Evolutionary conservation across 495 filamentous ascomycete genomes (phyloP).

Genomic region (Penicillium simplicissimum): DNA sequence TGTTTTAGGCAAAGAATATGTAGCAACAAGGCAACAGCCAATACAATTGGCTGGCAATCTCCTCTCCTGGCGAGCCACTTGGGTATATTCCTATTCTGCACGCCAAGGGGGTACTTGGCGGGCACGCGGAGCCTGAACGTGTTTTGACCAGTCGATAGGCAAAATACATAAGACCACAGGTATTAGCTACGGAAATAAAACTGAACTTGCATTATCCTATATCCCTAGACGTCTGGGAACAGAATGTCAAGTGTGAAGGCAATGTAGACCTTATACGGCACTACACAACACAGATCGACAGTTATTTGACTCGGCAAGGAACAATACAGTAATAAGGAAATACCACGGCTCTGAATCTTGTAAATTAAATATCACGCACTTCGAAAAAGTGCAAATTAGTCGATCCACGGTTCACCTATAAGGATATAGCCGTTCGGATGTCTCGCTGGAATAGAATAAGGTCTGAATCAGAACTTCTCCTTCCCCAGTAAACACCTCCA

Average conservation of each 20-base stretch:
- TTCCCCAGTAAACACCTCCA: background rate
- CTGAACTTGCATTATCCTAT: background rate
- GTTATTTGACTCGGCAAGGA: background rate
- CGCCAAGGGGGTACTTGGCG: background rate
- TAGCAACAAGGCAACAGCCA: background rate
- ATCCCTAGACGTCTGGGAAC: background rate
- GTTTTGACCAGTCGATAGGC: background rate
- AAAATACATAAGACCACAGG: background rate
- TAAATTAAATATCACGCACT: background rate
- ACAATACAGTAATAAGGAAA: background rate
- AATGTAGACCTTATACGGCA: background rate
- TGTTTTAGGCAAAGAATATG: background rate
- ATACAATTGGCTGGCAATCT: background rate
- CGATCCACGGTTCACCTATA: background rate
- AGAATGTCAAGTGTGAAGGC: background rate
- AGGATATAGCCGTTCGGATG: background rate
- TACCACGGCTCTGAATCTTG: background rate
- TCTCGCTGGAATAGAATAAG: background rate
- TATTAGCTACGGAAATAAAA: background rate
- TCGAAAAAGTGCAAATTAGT: background rate
- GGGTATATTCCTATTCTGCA: background rate
- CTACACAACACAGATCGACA: background rate
- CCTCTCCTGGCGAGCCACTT: background rate
- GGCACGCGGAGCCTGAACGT: background rate
- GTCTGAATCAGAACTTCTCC: background rate